Base-by-base conservation (phyloP, 108 stramenopile species). In the Cyclotella choctawhatcheeana region DNA sequence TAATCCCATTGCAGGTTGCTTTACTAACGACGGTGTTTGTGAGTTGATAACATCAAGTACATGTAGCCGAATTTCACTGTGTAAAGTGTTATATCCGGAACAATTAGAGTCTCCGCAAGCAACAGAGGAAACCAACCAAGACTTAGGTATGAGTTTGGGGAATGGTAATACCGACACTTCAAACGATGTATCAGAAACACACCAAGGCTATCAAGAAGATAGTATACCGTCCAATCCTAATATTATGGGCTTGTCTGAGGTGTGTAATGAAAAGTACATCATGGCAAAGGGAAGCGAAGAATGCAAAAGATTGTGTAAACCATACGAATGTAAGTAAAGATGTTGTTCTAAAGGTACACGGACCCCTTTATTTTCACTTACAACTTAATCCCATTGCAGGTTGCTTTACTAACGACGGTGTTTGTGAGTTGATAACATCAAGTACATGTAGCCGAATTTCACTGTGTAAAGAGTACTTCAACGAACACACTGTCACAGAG, bases 1-100 rank as follows among this genome's bases (percentile, higher is more conserved):
- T n/a, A n/a, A n/a, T n/a, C n/a, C n/a, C n/a, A n/a, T n/a, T n/a
- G 20, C 43, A 61, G 60, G 60, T 40, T 61, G 60, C 12, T 61
- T 61, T 44, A 21, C 7, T 12, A 13, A 61, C 0, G 43, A 26
- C 17, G 18, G 16, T 3, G 13, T 44, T 14, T 61, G 60, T 20
- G 5, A 12, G 21, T 0, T 24, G 13, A 7, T 21, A 44, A 22
- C 35, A 5, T 1, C 22, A 13, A 16, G 21, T 7, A 40, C 17
- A 13, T 61, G 60, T 22, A 44, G 21, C 21, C 2, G 43, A 61
- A 40, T 61, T 40, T 8, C 22, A 40, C 24, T 40, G 14, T 61
- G 60, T 22, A 21, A 24, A 24, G 44, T 44, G 22, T 61, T n/a
- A n/a, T n/a, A n/a, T n/a, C n/a, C n/a, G n/a, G n/a, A n/a, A n/a